Conservation (phyloP, 1,284 basidiomycete genomes). For the Pascua guehoae region DNA sequence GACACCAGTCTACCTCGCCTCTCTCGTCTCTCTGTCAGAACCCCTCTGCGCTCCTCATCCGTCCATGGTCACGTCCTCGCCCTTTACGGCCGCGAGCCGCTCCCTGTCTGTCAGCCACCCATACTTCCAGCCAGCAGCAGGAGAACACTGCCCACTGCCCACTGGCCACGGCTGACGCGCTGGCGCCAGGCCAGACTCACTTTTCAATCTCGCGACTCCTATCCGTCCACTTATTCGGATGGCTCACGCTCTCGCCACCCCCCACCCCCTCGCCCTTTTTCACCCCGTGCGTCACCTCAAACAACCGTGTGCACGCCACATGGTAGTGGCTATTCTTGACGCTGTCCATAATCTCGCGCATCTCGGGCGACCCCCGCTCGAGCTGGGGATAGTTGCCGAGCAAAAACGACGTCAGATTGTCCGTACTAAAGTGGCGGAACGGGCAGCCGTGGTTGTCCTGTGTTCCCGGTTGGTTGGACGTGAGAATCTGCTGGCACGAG, state of each 20-base stretch:
- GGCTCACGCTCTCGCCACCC: constrained; percentile 74
- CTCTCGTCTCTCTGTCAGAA: too few species aligned
- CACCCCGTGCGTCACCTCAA: constrained; percentile 90
- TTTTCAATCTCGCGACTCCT: constrained; percentile 51
- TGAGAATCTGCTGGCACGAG: constrained; percentile 90
- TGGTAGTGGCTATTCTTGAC: constrained; percentile 87
- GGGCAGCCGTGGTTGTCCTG: constrained; percentile 88
- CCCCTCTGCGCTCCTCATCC: not conserved
- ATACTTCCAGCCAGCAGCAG: too few species aligned
- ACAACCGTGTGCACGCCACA: constrained; percentile 94
- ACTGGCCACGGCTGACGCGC: too few species aligned
- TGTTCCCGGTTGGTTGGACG: constrained; percentile 66
- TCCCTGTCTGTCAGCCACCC: not conserved
- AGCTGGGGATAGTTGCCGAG: constrained; percentile 60
- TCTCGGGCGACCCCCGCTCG: constrained; percentile 64
- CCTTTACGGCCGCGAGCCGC: constrained; percentile 1
- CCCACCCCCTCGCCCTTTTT: constrained; percentile 88
- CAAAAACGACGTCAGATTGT: constrained; percentile 78
- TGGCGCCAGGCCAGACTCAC: constrained; percentile 23
- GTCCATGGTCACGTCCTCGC: not conserved
- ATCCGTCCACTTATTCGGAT: constrained; percentile 79
- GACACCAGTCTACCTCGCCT: too few species aligned
- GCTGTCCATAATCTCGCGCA: constrained; percentile 78
- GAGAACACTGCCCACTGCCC: too few species aligned
- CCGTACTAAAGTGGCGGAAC: constrained; percentile 82